Conservation (phyloP, 805 yeast genomes). For the Wickerhamomyces silvicola region DNA sequence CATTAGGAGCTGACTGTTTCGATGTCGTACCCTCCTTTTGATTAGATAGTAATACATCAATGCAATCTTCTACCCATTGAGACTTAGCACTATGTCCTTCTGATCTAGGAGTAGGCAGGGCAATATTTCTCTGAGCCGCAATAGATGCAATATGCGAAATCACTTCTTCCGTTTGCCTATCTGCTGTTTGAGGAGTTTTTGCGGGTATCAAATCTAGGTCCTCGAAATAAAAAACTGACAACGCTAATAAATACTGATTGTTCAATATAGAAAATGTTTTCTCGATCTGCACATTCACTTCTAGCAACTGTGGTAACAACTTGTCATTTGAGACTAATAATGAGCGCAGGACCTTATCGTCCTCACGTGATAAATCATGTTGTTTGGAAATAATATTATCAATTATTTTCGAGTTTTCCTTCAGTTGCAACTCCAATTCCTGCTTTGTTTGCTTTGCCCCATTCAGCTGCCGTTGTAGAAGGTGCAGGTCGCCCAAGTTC, state of each 20-base stretch:
- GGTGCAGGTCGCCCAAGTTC: conserved; percentile 9
- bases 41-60: conserved; percentile 11
- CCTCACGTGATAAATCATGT: conserved; percentile 1
- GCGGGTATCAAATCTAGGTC: conserved; percentile 6
- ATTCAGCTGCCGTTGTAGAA: conserved; percentile 4
- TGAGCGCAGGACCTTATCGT: conserved; percentile 5
- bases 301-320: conserved; percentile 6
- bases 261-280: conserved; percentile 2
- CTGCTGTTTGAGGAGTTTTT: conserved; percentile 1
- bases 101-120: conserved; percentile 16
- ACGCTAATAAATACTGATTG: conserved; percentile 15
- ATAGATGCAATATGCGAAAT: conserved; percentile 20
- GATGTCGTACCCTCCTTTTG: neutral
- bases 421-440: conserved; percentile 14
- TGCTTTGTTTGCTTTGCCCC: conserved; percentile 6
- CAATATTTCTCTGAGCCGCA: conserved; percentile 20
- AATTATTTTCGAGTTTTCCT: conserved; percentile 7
- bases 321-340: conserved; percentile 9
- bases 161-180: conserved; percentile 16
- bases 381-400: conserved; percentile 3
- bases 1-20: neutral
- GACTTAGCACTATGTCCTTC: conserved; percentile 6
- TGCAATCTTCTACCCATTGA: conserved; percentile 21
- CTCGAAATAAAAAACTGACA: conserved; percentile 19
- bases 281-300: conserved; percentile 6